Evolutionary conservation across 2,329 filamentous ascomycete species (phyloP).

Genomic region (Escovopsis sp.): DNA sequence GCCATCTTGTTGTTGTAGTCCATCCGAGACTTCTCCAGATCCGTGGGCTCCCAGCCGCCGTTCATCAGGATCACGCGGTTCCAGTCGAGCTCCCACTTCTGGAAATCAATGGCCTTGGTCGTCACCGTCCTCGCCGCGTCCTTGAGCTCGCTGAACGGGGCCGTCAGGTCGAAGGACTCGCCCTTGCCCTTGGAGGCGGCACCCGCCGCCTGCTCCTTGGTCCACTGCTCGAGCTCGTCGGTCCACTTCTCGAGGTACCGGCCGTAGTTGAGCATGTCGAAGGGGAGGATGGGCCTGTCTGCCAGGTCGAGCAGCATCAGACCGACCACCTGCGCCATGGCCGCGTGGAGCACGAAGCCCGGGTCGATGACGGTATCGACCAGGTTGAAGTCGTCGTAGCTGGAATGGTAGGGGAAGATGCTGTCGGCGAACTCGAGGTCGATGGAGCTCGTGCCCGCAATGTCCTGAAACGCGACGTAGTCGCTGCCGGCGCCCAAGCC

Average conservation of each 20-base stretch:
- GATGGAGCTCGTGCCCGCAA: constrained; percentile 76
- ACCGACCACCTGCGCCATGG: constrained; percentile 65
- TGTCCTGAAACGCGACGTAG: constrained; percentile 80
- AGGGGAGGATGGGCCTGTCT: constrained; percentile 68
- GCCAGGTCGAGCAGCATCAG: constrained; percentile 75
- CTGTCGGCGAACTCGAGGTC: constrained; percentile 66
- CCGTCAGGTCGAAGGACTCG: constrained; percentile 8
- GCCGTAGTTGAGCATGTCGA: constrained; percentile 65
- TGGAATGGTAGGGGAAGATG: constrained; percentile 60
- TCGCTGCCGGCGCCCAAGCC: constrained; percentile 64
- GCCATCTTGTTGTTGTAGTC: constrained; percentile 69
- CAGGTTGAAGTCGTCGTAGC: constrained; percentile 83
- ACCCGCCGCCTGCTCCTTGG: constrained; percentile 39
- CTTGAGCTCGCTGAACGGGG: constrained; percentile 18
- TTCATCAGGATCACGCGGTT: constrained; percentile 53
- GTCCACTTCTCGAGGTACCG: constrained; percentile 49
- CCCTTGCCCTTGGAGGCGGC: constrained; percentile 22
- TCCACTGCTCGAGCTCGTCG: constrained; percentile 51
- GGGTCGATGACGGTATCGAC: constrained; percentile 71
- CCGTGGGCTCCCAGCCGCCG: constrained; percentile 61
- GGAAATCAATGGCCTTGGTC: constrained; percentile 39
- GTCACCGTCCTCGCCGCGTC: constrained; percentile 49
- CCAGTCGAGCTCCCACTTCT: constrained; percentile 66
- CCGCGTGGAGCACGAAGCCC: constrained; percentile 63
- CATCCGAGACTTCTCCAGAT: constrained; percentile 51